phyloP scores from a whole-genome alignment of 106 monocot species.

The Platanthera guangdongensis region DNA sequence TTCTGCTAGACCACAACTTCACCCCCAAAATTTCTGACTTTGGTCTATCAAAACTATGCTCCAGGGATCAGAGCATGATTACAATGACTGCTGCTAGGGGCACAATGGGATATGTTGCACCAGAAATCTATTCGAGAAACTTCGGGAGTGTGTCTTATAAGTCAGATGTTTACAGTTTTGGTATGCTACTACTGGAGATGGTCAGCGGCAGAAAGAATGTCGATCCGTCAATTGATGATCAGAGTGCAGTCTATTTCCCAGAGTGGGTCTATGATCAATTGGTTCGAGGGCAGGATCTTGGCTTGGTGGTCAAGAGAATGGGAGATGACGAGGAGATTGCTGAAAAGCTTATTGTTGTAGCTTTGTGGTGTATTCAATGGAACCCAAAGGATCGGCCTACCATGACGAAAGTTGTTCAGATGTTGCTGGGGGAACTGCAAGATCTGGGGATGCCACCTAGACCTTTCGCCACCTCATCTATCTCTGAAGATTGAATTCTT shows the following conservation, averaged over 20 bases:
- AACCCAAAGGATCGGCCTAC: conserved; percentile 31
- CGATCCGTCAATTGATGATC: conserved; percentile 8
- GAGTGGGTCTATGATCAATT: conserved; percentile 19
- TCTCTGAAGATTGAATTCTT: no score
- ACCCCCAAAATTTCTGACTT: conserved; percentile 6
- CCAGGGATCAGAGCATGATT: not conserved
- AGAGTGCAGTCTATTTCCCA: conserved; percentile 23
- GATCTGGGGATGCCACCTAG: conserved; percentile 30
- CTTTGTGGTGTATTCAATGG: conserved; percentile 48
- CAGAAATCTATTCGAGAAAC: conserved; percentile 3
- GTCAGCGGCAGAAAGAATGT: conserved; percentile 5
- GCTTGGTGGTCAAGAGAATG: not conserved
- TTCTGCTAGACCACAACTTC: conserved; percentile 10
- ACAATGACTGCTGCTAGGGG: conserved; percentile 3
- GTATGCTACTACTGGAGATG: conserved; percentile 15
- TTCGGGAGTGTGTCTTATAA: conserved; percentile 12
- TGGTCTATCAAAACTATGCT: conserved; percentile 1
- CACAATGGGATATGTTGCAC: conserved; percentile 7
- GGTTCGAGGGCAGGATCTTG: conserved; percentile 19
- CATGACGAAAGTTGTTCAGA: conserved; percentile 32
- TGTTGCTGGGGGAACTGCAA: conserved; percentile 24
- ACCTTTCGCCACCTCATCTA: conserved; percentile 23
- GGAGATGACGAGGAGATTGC: conserved; percentile 8
- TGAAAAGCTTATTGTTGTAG: conserved; percentile 24
- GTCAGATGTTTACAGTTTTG: conserved; percentile 13